Percentiles rank a stretch among this genome's conserved stretches.
Evolutionary conservation across 2,329 filamentous ascomycete species (phyloP).

Genomic region (Aplosporella prunicola): DNA sequence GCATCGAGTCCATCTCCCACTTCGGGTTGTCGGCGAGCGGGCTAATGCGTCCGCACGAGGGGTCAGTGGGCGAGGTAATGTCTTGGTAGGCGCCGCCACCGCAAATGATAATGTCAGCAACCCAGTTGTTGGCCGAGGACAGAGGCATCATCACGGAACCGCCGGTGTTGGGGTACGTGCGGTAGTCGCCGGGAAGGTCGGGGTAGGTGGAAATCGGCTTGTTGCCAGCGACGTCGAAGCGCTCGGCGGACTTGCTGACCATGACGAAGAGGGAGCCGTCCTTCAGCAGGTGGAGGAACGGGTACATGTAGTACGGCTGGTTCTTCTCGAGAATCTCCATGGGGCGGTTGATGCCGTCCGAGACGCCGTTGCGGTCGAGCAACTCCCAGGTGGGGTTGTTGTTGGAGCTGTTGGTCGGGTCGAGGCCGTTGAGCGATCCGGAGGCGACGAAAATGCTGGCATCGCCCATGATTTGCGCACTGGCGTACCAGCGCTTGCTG

Average conservation of each 20-base stretch:
- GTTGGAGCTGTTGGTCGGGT: conserved; percentile 45
- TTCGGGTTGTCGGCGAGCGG: conserved; percentile 39
- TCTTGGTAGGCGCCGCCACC: conserved; percentile 53
- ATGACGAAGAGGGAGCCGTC: conserved; percentile 51
- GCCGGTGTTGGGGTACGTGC: conserved; percentile 53
- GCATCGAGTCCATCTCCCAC: conserved; percentile 53
- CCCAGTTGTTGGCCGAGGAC: conserved; percentile 42
- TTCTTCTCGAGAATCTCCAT: conserved; percentile 48
- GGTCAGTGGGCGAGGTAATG: conserved; percentile 48
- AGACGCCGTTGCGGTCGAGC: conserved; percentile 40
- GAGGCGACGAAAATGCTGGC: conserved; percentile 51
- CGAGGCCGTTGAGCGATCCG: conserved; percentile 49
- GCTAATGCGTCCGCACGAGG: conserved; percentile 48
- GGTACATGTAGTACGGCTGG: conserved; percentile 57
- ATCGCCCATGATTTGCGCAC: conserved; percentile 50
- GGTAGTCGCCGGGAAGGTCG: conserved; percentile 46
- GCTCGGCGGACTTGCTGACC: conserved; percentile 45
- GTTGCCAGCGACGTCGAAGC: conserved; percentile 43
- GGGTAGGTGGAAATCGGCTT: conserved; percentile 38
- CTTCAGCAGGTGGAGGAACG: conserved; percentile 50
- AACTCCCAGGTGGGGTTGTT: conserved; percentile 58
- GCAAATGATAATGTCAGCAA: conserved; percentile 47
- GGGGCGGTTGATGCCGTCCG: conserved; percentile 37
- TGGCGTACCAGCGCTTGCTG: conserved; percentile 51
- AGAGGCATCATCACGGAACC: conserved; percentile 49